phyloP scores from a whole-genome alignment of 164 flowering plant species.

The Umbellularia californica region DNA sequence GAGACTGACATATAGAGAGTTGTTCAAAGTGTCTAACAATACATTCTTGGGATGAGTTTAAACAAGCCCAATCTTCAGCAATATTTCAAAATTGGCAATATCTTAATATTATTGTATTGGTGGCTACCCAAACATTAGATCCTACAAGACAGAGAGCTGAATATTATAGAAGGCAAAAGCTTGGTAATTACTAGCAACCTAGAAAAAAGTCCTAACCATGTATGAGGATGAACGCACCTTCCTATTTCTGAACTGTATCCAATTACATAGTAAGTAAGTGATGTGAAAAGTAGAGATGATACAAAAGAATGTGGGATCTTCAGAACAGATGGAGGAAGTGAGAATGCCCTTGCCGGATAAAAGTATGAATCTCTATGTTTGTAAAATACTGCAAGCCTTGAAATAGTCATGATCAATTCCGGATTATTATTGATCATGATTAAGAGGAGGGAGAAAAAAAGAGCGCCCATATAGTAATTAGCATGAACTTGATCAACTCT shows the following conservation, averaged over 20 bases:
- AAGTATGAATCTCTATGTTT: conserved; percentile 15
- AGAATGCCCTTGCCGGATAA: conserved; percentile 13
- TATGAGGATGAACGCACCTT: background rate
- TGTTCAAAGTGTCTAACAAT: too few species aligned
- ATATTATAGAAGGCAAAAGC: background rate
- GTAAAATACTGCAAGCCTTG: conserved; percentile 9
- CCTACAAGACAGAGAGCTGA: background rate
- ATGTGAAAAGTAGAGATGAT: conserved; percentile 3
- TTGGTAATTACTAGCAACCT: too few species aligned
- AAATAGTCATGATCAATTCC: conserved; percentile 12
- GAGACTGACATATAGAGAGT: too few species aligned
- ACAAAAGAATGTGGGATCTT: conserved; percentile 11
- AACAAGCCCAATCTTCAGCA: too few species aligned
- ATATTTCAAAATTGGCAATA: too few species aligned
- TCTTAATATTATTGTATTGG: too few species aligned
- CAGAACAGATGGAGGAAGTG: conserved; percentile 8
- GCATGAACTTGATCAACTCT: conserved; percentile 8
- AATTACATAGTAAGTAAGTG: conserved; percentile 9
- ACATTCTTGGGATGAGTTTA: background rate
- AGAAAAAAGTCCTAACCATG: background rate
- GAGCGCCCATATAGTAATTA: conserved; percentile 10
- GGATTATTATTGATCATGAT: conserved; percentile 8
- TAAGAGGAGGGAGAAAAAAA: conserved; percentile 9
- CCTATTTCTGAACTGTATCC: conserved; percentile 13
- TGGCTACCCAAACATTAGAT: too few species aligned